These are phyloP conservation scores for Cryphonectria naterciae DNA, from an alignment of 2,329 filamentous ascomycete species.

Conservation along the genomic window DNA sequence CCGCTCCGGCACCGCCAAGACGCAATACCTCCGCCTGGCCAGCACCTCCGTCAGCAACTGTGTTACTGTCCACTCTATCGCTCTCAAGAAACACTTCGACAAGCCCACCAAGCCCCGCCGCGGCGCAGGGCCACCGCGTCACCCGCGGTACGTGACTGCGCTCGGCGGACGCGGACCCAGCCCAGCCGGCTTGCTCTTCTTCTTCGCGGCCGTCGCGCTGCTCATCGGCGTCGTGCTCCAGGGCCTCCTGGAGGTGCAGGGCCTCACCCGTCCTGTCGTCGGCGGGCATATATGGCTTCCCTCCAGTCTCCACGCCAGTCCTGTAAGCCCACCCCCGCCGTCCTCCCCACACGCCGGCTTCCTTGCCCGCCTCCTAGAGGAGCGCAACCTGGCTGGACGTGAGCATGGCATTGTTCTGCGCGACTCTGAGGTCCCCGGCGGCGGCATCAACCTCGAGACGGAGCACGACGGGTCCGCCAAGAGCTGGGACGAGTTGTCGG, in stretches of 20 bases:
- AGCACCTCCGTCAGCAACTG: constrained; percentile 82
- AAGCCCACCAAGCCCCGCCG: constrained; percentile 39
- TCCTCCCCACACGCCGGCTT: constrained; percentile 20
- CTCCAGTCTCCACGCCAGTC: constrained; percentile 47
- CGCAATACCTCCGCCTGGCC: constrained; percentile 74
- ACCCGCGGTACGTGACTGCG: constrained; percentile 71
- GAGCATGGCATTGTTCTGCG: constrained; percentile 31
- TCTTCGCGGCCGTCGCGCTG: constrained; percentile 60
- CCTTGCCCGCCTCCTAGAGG: constrained; percentile 24
- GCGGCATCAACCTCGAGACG: constrained; percentile 43
- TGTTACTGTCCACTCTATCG: constrained; percentile 78
- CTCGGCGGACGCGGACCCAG: constrained; percentile 58
- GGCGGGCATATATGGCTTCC: constrained; percentile 55
- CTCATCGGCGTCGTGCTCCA: constrained; percentile 66
- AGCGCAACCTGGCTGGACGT: constrained; percentile 18
- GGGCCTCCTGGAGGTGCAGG: constrained; percentile 66
- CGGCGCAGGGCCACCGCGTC: constrained; percentile 46
- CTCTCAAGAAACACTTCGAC: constrained; percentile 57
- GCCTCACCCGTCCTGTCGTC: constrained; percentile 58
- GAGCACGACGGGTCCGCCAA: constrained; percentile 59
- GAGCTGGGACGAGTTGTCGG: constrained; percentile 72
- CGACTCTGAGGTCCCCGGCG: constrained; percentile 32
- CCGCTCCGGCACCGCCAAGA: constrained; percentile 49
- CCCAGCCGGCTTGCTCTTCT: constrained; percentile 54
- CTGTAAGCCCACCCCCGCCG: constrained; percentile 2